These are phyloP conservation scores for Alternaria sp. DNA, from an alignment of 2,329 filamentous ascomycete genomes.

Conservation along the genomic window DNA sequence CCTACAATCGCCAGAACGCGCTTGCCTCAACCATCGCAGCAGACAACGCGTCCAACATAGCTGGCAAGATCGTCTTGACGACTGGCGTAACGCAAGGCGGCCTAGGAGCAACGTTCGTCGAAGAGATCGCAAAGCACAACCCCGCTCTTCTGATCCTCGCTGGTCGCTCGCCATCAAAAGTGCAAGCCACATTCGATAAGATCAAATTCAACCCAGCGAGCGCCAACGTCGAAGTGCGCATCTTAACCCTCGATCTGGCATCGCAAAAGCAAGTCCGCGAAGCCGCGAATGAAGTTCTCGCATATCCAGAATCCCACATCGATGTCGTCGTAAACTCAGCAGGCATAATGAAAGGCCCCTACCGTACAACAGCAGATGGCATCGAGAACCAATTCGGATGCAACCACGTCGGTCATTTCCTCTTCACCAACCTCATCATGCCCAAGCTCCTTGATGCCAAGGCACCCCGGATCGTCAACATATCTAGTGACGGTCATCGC, in stretches of 20 bases:
- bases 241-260: constrained; percentile 44
- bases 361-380: constrained; percentile 39
- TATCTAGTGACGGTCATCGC: constrained; percentile 51
- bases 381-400: constrained; percentile 52
- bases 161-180: constrained; percentile 53
- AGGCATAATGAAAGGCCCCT: constrained; percentile 46
- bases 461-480: constrained; percentile 50
- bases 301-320: constrained; percentile 40
- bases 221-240: constrained; percentile 44
- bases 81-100: constrained; percentile 40
- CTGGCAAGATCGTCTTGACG: constrained; percentile 52
- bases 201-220: constrained; percentile 38
- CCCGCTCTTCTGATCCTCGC: constrained; percentile 40
- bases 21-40: constrained; percentile 47
- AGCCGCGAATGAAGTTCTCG: constrained; percentile 42
- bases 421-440: constrained; percentile 55
- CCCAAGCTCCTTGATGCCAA: constrained; percentile 47
- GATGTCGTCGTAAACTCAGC: constrained; percentile 55
- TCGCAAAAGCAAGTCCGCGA: constrained; percentile 43
- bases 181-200: constrained; percentile 47
- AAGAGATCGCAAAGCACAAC: constrained; percentile 35
- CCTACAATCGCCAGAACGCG: constrained; percentile 30
- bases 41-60: constrained; percentile 51
- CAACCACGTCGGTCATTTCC: constrained; percentile 60
- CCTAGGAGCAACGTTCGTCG: constrained; percentile 34